Evolutionary conservation across 768 basidiomycete species (phyloP).

Genomic region (Russula compacta): DNA sequence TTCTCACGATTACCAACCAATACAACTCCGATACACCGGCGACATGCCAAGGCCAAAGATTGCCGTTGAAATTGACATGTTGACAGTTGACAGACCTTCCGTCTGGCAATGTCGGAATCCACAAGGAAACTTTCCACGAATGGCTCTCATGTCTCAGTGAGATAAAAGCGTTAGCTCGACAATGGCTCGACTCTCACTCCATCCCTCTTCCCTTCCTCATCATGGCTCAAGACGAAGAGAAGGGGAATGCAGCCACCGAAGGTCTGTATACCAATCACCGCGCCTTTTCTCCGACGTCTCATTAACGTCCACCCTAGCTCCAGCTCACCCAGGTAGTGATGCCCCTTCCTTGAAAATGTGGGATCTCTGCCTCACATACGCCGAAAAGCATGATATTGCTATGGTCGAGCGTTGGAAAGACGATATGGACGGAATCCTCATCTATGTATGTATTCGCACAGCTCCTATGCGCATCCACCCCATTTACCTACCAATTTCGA

Average conservation of each 20-base stretch:
- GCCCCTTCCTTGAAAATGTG: too few species aligned
- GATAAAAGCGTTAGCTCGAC: too few species aligned
- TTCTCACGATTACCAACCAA: too few species aligned
- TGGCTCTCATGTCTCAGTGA: too few species aligned
- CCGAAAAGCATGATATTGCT: too few species aligned
- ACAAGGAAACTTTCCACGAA: too few species aligned
- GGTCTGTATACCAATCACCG: background rate
- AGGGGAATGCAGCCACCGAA: background rate
- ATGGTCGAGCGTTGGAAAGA: background rate
- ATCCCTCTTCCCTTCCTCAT: background rate
- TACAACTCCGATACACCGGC: too few species aligned
- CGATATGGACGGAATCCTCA: constrained; percentile 9
- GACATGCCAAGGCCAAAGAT: too few species aligned
- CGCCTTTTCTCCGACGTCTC: background rate
- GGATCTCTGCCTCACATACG: too few species aligned
- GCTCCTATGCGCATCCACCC: background rate
- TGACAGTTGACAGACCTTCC: too few species aligned
- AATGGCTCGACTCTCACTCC: background rate
- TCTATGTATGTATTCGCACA: background rate
- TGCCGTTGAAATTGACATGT: too few species aligned
- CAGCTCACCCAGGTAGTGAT: background rate
- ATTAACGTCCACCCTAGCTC: background rate
- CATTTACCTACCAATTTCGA: background rate
- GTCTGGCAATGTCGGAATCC: too few species aligned
- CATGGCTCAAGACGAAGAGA: constrained; percentile 8